Conservation (phyloP, 495 filamentous ascomycete species). For the Filosporella fistucella region DNA sequence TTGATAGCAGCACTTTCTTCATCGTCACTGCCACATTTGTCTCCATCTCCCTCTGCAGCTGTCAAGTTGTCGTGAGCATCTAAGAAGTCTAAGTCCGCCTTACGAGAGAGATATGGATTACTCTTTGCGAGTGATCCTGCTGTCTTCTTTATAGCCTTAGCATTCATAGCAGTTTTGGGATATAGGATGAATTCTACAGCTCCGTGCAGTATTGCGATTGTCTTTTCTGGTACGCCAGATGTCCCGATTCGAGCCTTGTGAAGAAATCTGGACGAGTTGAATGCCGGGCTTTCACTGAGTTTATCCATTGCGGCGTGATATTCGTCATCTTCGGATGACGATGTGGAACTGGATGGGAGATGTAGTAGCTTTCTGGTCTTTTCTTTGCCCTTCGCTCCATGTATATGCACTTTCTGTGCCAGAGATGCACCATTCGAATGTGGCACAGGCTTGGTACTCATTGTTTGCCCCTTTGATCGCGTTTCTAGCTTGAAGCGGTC, state of each 20-base stretch:
- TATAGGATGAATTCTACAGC: conserved; percentile 22
- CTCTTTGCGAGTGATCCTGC: conserved; percentile 30
- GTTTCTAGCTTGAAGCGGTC: too few species aligned
- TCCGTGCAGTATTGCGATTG: conserved; percentile 4
- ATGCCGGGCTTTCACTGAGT: conserved; percentile 14
- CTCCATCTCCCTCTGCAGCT: background rate
- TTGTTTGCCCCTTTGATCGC: too few species aligned
- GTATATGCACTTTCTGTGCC: too few species aligned
- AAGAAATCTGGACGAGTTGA: conserved; percentile 14
- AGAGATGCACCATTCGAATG: too few species aligned
- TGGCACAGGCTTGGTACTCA: too few species aligned
- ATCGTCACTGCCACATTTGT: background rate
- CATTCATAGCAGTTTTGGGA: conserved; percentile 30
- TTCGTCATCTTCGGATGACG: background rate
- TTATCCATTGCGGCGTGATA: background rate
- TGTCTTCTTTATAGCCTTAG: conserved; percentile 26
- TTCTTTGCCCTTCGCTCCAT: background rate
- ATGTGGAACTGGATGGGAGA: background rate
- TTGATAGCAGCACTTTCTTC: too few species aligned
- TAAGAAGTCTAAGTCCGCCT: conserved; percentile 34
- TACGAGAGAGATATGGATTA: conserved; percentile 29
- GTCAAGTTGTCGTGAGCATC: conserved; percentile 32
- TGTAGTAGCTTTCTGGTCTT: too few species aligned
- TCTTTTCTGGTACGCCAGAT: background rate
- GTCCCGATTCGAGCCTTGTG: conserved; percentile 7